Percentiles rank a stretch among this genome's conserved stretches.
phyloP scores from a whole-genome alignment of 2,329 filamentous ascomycete genomes.

The Bertia moriformis region DNA sequence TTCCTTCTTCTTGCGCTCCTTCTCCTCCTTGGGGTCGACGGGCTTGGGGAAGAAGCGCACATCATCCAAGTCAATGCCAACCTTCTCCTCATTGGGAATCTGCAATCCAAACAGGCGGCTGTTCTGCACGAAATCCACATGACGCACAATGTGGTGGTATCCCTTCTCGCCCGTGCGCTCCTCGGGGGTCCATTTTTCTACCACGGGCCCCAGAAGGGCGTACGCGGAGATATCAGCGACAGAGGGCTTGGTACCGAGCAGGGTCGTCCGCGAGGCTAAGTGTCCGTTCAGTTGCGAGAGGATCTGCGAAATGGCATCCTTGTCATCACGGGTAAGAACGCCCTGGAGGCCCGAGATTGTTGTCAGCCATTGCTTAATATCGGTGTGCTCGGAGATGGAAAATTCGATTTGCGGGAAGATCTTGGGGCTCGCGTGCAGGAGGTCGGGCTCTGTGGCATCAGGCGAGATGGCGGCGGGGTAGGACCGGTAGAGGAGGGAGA shows the following conservation, averaged over 20 bases:
- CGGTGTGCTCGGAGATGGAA: conserved; percentile 58
- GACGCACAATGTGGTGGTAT: conserved; percentile 79
- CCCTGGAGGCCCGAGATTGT: conserved; percentile 58
- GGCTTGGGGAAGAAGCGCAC: conserved; percentile 79
- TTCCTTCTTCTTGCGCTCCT: conserved; percentile 92
- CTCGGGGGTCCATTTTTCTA: conserved; percentile 68
- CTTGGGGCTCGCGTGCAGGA: conserved; percentile 35
- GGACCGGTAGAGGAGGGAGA: conserved; percentile 9
- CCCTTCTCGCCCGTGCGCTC: conserved; percentile 81
- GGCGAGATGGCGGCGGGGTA: conserved; percentile 14
- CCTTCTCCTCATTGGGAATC: conserved; percentile 58
- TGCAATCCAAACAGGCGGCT: conserved; percentile 59
- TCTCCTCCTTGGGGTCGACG: conserved; percentile 83
- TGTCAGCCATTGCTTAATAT: conserved; percentile 68
- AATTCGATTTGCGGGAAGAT: conserved; percentile 59
- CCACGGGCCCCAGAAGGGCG: conserved; percentile 59
- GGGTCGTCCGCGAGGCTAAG: conserved; percentile 73
- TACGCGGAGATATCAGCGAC: conserved; percentile 77
- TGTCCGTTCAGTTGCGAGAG: conserved; percentile 73
- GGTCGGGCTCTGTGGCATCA: conserved; percentile 17
- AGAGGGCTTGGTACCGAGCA: conserved; percentile 80
- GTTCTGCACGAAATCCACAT: conserved; percentile 91
- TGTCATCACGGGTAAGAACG: conserved; percentile 2
- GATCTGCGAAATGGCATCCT: conserved; percentile 49
- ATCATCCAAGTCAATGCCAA: conserved; percentile 64